These are phyloP conservation scores for Fusarium sp. DNA, from an alignment of 2,329 filamentous ascomycete species.

Conservation along the genomic window DNA sequence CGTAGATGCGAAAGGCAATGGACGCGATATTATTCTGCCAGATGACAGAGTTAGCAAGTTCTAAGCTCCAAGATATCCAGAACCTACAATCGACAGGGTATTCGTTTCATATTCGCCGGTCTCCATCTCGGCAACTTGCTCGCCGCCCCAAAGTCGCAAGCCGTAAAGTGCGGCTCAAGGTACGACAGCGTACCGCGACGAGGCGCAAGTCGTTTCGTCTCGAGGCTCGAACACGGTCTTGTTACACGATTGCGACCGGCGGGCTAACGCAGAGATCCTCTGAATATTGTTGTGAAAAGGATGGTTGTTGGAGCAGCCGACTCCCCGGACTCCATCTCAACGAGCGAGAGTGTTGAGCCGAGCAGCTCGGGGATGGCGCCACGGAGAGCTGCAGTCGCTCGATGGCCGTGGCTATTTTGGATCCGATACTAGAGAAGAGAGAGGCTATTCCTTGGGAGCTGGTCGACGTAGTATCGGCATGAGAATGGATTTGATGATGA, in stretches of 20 bases:
- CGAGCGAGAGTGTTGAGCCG: slow-evolving; percentile 40
- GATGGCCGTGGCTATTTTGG: slow-evolving; percentile 5
- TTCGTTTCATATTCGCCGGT: slow-evolving; percentile 72
- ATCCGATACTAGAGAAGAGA: background rate
- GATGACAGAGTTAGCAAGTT: slow-evolving; percentile 29
- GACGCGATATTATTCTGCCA: slow-evolving; percentile 66
- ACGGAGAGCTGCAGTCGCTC: slow-evolving; percentile 27
- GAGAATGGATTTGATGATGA: slow-evolving; percentile 11
- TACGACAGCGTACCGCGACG: slow-evolving; percentile 30
- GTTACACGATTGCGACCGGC: slow-evolving; percentile 3
- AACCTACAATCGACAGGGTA: slow-evolving; percentile 64
- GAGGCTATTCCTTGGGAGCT: slow-evolving; percentile 24
- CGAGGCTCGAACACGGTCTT: slow-evolving; percentile 4
- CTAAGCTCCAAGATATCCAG: background rate
- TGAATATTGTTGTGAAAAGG: slow-evolving; percentile 29
- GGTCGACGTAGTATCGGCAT: slow-evolving; percentile 4
- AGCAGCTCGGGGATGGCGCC: slow-evolving; percentile 37
- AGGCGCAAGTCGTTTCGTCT: slow-evolving; percentile 31
- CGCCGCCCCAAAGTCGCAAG: slow-evolving; percentile 41
- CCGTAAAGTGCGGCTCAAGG: slow-evolving; percentile 40
- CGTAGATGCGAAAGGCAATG: slow-evolving; percentile 66
- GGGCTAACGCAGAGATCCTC: slow-evolving; percentile 25
- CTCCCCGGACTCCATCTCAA: slow-evolving; percentile 54
- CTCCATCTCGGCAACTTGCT: slow-evolving; percentile 66
- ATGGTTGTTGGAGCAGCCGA: slow-evolving; percentile 34